Conservation (phyloP, 2,329 filamentous ascomycete genomes). For the Exophiala xenobiotica region DNA sequence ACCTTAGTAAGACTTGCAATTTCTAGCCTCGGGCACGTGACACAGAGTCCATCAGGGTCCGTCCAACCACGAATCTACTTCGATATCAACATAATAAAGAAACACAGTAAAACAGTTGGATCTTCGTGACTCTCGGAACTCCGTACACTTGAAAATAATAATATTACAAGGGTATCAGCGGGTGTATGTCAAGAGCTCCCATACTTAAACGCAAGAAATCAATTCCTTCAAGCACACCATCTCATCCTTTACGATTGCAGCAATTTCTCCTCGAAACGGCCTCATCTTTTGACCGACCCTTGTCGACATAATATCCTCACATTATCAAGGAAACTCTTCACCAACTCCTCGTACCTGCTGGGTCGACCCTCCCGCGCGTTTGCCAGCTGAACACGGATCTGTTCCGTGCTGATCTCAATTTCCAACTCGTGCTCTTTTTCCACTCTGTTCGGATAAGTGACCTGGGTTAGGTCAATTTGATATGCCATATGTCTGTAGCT, state of each 20-base stretch:
- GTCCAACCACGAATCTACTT: background rate
- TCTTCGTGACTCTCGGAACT: too few species aligned
- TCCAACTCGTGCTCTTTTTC: constrained; percentile 50
- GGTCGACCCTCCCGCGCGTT: constrained; percentile 41
- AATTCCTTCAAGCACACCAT: background rate
- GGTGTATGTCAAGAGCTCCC: background rate
- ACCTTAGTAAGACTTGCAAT: too few species aligned
- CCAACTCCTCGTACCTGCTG: constrained; percentile 45
- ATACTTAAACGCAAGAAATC: background rate
- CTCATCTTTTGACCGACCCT: constrained; percentile 10
- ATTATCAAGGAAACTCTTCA: constrained; percentile 52
- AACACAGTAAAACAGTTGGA: too few species aligned
- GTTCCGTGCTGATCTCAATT: constrained; percentile 48
- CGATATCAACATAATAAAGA: too few species aligned
- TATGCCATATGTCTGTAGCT: constrained; percentile 87
- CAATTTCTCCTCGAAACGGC: constrained; percentile 1
- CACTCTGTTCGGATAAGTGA: constrained; percentile 55
- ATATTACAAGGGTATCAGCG: constrained; percentile 28
- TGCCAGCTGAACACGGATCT: constrained; percentile 45
- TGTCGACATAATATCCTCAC: constrained; percentile 45
- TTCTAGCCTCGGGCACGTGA: background rate
- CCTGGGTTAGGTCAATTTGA: constrained; percentile 90
- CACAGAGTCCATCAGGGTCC: background rate
- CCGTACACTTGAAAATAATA: constrained; percentile 1
- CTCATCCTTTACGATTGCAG: background rate